Base-by-base conservation (phyloP, 2,329 filamentous ascomycete species). In the Epichloe hybrida region DNA sequence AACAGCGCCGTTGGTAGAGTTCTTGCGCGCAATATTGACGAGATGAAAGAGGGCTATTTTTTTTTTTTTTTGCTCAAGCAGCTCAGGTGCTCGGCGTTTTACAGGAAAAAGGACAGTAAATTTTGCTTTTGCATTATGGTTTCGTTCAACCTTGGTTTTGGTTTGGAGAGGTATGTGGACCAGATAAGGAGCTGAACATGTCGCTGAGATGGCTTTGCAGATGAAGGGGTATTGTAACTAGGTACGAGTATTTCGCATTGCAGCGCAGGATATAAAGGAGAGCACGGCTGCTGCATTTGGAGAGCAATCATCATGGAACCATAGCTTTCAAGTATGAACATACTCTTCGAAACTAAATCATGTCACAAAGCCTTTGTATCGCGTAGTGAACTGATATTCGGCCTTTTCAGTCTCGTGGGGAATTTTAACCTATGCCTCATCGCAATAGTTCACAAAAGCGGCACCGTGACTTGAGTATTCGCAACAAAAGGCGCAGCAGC, bases 31-130 rank as follows among this genome's bases (percentile, higher is more conserved):
- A 44, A 34, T 8, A 3, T 42, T n/a, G 41, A 39, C 37, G 34
- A 23, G 27, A 23, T 45, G 20, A 17, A 48, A 6, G n/a, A 50
- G 7, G 50, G 15, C 17, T 13, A 31, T 1, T 17, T 17, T 17
- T 17, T 17, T 34, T 39, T 15, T 38, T 39, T 15, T 38, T 23
- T 49, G 48, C 39, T 15, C 11, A 39, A 37, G 48, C 21, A 49
- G 50, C 46, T 46, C 31, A 41, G 50, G 47, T 49, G 50, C 50
- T 49, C 20, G 50, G 50, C 50, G 50, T 52, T 52, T 49, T 37
- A 39, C 12, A 48, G 27, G 42, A 52, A 11, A 43, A 43, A 15
- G 37, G 40, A 21, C 34, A 12, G 27, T 45, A 11, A 8, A 36
- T 17, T 17, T 17, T 17, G 17, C 17, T 35, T 50, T 31, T 46